These are phyloP conservation scores for Exophiala phaeomuriformis DNA, from an alignment of 2,329 filamentous ascomycete species.

Conservation along the genomic window DNA sequence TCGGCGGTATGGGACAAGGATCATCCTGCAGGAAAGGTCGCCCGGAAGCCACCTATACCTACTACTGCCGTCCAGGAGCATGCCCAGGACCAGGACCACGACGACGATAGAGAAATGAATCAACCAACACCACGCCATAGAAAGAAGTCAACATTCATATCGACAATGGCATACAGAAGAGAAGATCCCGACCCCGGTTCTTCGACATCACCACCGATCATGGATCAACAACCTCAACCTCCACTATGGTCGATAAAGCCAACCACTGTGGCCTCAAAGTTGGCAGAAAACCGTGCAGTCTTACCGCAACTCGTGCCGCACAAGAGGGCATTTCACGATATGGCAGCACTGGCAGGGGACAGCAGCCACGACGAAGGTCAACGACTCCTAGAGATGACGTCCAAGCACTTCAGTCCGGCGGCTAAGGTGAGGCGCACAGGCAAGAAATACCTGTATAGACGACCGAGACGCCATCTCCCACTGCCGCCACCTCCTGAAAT, in stretches of 20 bases:
- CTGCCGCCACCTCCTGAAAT: slow-evolving; percentile 23
- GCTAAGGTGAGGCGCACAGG: no score
- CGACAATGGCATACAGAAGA: no score
- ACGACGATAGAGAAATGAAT: no score
- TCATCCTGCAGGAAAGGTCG: no score
- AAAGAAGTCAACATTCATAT: background rate
- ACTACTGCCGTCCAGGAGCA: no score
- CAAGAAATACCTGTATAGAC: no score
- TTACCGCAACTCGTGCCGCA: slow-evolving; percentile 7
- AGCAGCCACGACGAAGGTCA: slow-evolving; percentile 12
- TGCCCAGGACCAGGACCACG: no score
- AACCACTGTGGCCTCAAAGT: background rate
- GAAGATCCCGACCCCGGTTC: background rate
- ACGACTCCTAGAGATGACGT: background rate
- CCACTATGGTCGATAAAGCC: no score
- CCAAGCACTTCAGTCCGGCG: background rate
- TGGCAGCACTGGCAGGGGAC: background rate
- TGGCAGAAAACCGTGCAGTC: background rate
- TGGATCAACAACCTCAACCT: background rate
- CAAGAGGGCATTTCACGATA: background rate
- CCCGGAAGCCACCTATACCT: no score
- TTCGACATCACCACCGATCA: background rate
- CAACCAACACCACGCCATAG: background rate
- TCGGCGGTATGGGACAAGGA: no score
- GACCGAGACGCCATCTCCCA: slow-evolving; percentile 4